phyloP scores from a whole-genome alignment of 75 land plant species.

The Picea sitchensis region DNA sequence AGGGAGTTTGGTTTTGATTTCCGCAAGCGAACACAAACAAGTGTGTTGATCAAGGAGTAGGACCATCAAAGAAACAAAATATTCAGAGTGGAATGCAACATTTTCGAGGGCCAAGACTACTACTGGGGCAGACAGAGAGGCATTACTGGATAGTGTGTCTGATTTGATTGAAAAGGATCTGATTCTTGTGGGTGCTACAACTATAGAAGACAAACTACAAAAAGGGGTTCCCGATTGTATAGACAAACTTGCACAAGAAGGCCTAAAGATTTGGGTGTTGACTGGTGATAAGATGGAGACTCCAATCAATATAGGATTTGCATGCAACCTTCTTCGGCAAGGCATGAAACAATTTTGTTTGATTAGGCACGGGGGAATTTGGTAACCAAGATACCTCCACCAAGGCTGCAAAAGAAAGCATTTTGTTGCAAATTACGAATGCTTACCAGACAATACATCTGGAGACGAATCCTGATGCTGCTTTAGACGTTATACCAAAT shows the following conservation, averaged over 20 bases:
- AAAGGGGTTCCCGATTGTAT: slow-evolving; percentile 74
- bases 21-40: no score
- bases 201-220: background rate
- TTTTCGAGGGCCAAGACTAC: no score
- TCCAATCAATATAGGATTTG: slow-evolving; percentile 83
- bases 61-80: no score
- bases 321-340: slow-evolving; percentile 75
- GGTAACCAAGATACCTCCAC: background rate
- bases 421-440: background rate
- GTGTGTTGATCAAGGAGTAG: no score
- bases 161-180: no score
- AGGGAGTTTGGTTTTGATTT: no score
- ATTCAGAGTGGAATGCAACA: no score
- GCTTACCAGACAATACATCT: slow-evolving; percentile 23
- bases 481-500: no score
- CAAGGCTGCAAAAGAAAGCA: background rate
- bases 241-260: slow-evolving; percentile 81
- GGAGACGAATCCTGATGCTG: slow-evolving; percentile 13
- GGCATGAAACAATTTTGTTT: slow-evolving; percentile 72
- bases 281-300: slow-evolving; percentile 90
- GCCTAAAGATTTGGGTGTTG: slow-evolving; percentile 83
- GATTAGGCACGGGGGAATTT: background rate
- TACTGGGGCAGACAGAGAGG: no score
- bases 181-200: no score
- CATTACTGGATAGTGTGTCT: no score